Evolutionary conservation across 306 rosid genomes (phyloP).

Genomic region (Ziziphus jujuba): DNA sequence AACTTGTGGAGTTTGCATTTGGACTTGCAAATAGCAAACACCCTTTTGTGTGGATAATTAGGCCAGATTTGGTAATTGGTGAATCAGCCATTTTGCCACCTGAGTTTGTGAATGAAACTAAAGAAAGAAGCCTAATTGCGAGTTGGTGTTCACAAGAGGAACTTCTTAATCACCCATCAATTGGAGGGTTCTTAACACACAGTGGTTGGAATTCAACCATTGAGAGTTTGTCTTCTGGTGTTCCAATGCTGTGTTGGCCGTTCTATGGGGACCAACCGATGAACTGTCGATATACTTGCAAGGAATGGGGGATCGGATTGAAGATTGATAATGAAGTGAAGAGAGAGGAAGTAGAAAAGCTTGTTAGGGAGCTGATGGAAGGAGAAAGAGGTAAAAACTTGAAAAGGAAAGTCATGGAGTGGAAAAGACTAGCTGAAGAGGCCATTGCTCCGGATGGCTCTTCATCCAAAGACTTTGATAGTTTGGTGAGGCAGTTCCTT

Average conservation of each 20-base stretch:
- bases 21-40: conserved; percentile 24
- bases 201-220: too few species aligned
- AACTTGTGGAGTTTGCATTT: conserved; percentile 10
- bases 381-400: conserved; percentile 2
- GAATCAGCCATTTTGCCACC: too few species aligned
- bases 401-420: conserved; percentile 1
- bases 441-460: conserved; percentile 5
- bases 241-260: too few species aligned
- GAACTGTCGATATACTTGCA: too few species aligned
- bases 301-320: not conserved
- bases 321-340: conserved; percentile 9
- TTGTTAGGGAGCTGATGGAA: not conserved
- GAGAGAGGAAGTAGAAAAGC: conserved; percentile 11
- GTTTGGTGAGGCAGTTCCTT: too few species aligned
- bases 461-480: not conserved
- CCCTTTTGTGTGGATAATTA: conserved; percentile 17
- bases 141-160: too few species aligned
- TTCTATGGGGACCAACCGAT: too few species aligned
- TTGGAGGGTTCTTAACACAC: too few species aligned
- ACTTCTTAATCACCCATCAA: too few species aligned
- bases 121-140: too few species aligned
- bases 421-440: conserved; percentile 6
- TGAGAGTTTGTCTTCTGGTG: too few species aligned
- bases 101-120: too few species aligned
- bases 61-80: not conserved